phyloP scores from a whole-genome alignment of 768 basidiomycete species.

The Russula emetica region DNA sequence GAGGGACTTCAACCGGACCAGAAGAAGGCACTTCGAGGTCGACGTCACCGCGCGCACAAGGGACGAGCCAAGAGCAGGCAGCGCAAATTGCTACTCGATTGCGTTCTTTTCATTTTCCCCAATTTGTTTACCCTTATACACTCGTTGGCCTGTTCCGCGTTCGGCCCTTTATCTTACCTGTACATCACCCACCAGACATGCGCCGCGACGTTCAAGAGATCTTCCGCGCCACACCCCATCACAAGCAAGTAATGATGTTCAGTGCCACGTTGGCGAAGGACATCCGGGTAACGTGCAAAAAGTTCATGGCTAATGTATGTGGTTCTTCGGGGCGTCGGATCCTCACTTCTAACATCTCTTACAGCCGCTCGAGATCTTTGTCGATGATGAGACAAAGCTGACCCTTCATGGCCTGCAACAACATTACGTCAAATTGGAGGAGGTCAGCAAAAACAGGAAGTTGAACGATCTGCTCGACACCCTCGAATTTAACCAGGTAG shows the following conservation, averaged over 20 bases:
- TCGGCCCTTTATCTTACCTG: slow-evolving; percentile 56
- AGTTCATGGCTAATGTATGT: slow-evolving; percentile 98
- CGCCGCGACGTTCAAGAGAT: slow-evolving; percentile 99
- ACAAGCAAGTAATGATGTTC: slow-evolving; percentile 99
- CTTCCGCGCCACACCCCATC: slow-evolving; percentile 96
- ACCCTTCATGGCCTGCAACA: slow-evolving; percentile 98
- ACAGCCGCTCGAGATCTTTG: slow-evolving; percentile 98
- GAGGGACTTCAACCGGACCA: slow-evolving; percentile 16
- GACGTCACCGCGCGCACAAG: slow-evolving; percentile 16
- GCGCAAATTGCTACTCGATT: slow-evolving; percentile 17
- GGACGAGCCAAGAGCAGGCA: slow-evolving; percentile 20
- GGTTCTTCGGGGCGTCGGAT: neutral
- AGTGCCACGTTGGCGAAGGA: slow-evolving; percentile 97
- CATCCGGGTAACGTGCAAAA: slow-evolving; percentile 96
- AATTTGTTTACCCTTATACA: slow-evolving; percentile 46
- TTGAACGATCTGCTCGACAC: slow-evolving; percentile 92
- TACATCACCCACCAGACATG: slow-evolving; percentile 90
- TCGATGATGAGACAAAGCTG: slow-evolving; percentile 98
- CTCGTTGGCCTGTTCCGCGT: slow-evolving; percentile 48
- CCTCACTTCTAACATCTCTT: slow-evolving; percentile 11
- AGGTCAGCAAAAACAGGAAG: slow-evolving; percentile 93
- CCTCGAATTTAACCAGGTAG: slow-evolving; percentile 96
- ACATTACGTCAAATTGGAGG: slow-evolving; percentile 96
- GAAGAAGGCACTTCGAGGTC: slow-evolving; percentile 25
- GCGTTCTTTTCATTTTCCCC: slow-evolving; percentile 32